Evolutionary conservation across 2,329 filamentous ascomycete genomes (phyloP).

Genomic region (Tolypocladium sp.): DNA sequence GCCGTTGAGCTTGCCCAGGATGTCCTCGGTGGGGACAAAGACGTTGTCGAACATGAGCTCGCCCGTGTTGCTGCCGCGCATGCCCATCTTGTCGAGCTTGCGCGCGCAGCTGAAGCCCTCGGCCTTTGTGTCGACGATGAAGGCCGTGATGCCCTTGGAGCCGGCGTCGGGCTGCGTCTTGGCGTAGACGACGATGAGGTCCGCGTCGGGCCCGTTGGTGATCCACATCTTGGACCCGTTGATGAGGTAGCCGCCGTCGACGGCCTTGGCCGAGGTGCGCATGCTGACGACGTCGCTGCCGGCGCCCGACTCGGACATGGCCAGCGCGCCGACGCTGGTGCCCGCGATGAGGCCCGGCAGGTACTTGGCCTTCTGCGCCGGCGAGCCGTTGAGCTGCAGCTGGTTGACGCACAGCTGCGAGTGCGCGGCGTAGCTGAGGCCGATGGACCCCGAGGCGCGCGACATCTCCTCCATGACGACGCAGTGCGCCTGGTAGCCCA

Average conservation of each 20-base stretch:
- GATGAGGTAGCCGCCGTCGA: constrained; percentile 77
- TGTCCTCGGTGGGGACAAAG: constrained; percentile 74
- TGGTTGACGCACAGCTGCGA: constrained; percentile 96
- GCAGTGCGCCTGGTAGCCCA: constrained; percentile 97
- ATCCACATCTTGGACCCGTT: constrained; percentile 99
- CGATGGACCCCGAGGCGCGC: constrained; percentile 74
- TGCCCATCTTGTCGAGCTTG: constrained; percentile 96
- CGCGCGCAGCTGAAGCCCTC: constrained; percentile 77
- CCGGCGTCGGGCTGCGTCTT: constrained; percentile 77
- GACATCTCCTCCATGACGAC: constrained; percentile 93
- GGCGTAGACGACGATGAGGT: constrained; percentile 90
- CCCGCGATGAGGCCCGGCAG: constrained; percentile 76
- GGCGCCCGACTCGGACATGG: constrained; percentile 89
- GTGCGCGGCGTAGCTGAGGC: constrained; percentile 88
- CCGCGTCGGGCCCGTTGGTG: constrained; percentile 93
- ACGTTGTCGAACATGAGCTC: constrained; percentile 87
- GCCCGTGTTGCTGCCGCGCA: constrained; percentile 94
- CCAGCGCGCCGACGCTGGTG: constrained; percentile 73
- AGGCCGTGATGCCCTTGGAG: constrained; percentile 90
- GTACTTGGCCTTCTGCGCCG: constrained; percentile 70
- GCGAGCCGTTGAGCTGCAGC: constrained; percentile 76
- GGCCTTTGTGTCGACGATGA: constrained; percentile 66
- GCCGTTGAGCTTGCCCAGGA: constrained; percentile 70
- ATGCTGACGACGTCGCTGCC: constrained; percentile 94
- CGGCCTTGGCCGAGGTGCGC: constrained; percentile 73